Evolutionary conservation across 495 filamentous ascomycete species (phyloP).

Genomic region (Ramalina intermedia): DNA sequence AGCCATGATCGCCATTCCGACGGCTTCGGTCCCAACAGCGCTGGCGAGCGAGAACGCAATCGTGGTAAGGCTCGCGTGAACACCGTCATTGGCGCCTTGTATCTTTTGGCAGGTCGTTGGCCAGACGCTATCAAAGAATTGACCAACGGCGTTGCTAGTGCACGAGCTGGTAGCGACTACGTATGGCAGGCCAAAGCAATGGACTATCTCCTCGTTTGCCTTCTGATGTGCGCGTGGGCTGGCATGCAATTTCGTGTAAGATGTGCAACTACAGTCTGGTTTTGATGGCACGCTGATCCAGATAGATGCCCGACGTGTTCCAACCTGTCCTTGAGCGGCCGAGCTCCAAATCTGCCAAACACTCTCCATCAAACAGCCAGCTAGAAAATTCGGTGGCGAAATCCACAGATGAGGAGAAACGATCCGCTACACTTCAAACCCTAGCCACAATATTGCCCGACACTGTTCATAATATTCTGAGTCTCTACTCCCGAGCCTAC

Average conservation of each 20-base stretch:
- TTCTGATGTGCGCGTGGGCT: slow-evolving; percentile 74
- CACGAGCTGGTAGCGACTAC: slow-evolving; percentile 74
- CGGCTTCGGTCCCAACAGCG: slow-evolving; percentile 59
- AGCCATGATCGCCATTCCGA: slow-evolving; percentile 72
- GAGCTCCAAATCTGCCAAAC: slow-evolving; percentile 25
- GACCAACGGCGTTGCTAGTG: slow-evolving; percentile 59
- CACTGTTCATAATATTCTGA: slow-evolving; percentile 67
- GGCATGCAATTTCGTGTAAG: slow-evolving; percentile 73
- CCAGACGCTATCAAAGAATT: slow-evolving; percentile 78
- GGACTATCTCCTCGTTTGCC: slow-evolving; percentile 67
- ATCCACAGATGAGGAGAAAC: slow-evolving; percentile 29
- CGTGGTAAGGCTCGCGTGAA: slow-evolving; percentile 70
- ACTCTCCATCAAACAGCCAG: slow-evolving; percentile 20
- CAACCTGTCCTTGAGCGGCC: slow-evolving; percentile 43
- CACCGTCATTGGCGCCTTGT: slow-evolving; percentile 72
- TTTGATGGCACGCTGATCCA: slow-evolving; percentile 5
- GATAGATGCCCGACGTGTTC: slow-evolving; percentile 46
- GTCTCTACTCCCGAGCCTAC: slow-evolving; percentile 61
- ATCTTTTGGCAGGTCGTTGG: slow-evolving; percentile 80
- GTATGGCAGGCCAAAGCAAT: slow-evolving; percentile 94
- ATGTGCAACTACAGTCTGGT: background rate
- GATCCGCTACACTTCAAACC: slow-evolving; percentile 44
- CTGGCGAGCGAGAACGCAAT: slow-evolving; percentile 62
- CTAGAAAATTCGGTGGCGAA: slow-evolving; percentile 30
- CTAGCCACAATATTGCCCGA: slow-evolving; percentile 53